Base-by-base conservation (phyloP, 75 land plant genomes). In the Selaginella moellendorffii region DNA sequence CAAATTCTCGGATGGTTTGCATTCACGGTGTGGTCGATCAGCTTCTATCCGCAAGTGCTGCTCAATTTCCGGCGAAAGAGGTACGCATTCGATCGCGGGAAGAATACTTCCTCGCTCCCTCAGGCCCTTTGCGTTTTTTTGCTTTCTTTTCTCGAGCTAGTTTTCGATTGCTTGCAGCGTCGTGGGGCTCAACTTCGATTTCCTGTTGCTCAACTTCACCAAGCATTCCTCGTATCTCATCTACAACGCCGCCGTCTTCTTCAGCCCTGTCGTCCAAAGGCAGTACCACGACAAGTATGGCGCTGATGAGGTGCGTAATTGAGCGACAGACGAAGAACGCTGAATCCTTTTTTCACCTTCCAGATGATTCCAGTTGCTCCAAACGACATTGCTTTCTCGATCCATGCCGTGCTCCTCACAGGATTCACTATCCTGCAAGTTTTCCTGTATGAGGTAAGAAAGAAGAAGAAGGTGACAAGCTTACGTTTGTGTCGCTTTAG, bases 341-440 rank as follows among this genome's bases (percentile, higher is more conserved):
- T n/a, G n/a, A n/a, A n/a, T n/a, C n/a, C n/a, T n/a, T n/a, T n/a
- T n/a, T n/a, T n/a, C n/a, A n/a, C n/a, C n/a, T 59, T 42, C 52
- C 97, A 91, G 97, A 70, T 91, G 79, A 91, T 91, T 58, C 97
- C 95, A 54, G 97, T 88, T 2, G 95, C 97, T 24, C 79, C 80
- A 52, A 90, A 81, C 79, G 97, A 91, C 76, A 95, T 91, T 66
- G 97, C 97, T 53, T 91, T 91, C 73, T 91, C 97, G 14, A 74
- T 74, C 2, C 95, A 91, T 83, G 97, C 97, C 56, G 95, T 88
- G 62, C 70, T 82, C 5, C 73, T 88, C 68, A 91, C 95, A 28
- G 65, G 74, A 54, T 25, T 83, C 60, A 81, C 85, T 29, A 72
- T 78, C 36, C 77, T 62, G 54, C 95, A 91, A 74, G 69, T 88